These are phyloP conservation scores for Pseudozyma sp. DNA, from an alignment of 1,284 basidiomycete species.

Conservation along the genomic window DNA sequence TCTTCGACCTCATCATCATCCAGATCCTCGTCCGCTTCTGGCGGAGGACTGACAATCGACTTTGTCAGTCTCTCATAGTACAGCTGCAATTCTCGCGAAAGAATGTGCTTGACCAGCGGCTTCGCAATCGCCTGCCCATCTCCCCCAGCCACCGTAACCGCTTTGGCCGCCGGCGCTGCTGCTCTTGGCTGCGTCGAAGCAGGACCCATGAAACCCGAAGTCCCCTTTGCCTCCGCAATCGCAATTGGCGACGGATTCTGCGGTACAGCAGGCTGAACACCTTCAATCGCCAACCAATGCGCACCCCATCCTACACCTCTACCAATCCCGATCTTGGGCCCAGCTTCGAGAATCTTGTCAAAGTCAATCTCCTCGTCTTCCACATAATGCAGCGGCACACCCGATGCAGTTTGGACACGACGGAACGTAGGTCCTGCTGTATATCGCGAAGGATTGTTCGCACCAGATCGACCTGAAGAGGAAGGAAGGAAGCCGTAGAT, in stretches of 20 bases:
- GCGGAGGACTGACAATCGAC: conserved; percentile 61
- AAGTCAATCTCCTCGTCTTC: conserved; percentile 99
- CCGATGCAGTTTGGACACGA: conserved; percentile 68
- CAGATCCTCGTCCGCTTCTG: conserved; percentile 56
- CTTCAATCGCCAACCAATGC: conserved; percentile 98
- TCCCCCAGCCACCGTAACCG: conserved; percentile 56
- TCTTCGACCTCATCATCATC: conserved; percentile 43
- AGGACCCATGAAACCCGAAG: conserved; percentile 38
- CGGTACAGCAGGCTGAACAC: conserved; percentile 93
- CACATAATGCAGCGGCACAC: conserved; percentile 79
- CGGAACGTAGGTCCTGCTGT: conserved; percentile 66
- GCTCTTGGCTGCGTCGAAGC: conserved; percentile 54
- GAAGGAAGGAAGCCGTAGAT: conserved; percentile 59
- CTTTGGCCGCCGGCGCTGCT: conserved; percentile 57
- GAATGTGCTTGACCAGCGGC: conserved; percentile 82
- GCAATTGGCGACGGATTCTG: conserved; percentile 83
- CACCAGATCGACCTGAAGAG: conserved; percentile 42
- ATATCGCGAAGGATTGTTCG: conserved; percentile 23
- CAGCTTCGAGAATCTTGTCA: conserved; percentile 71
- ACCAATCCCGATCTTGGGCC: conserved; percentile 60
- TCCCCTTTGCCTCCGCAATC: conserved; percentile 30
- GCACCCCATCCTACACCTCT: conserved; percentile 68
- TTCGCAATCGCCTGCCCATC: conserved; percentile 58
- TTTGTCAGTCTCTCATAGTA: conserved; percentile 93
- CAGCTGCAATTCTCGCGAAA: conserved; percentile 92